Conservation (phyloP, 305 asterid genomes). For the Fraxinus sp. region DNA sequence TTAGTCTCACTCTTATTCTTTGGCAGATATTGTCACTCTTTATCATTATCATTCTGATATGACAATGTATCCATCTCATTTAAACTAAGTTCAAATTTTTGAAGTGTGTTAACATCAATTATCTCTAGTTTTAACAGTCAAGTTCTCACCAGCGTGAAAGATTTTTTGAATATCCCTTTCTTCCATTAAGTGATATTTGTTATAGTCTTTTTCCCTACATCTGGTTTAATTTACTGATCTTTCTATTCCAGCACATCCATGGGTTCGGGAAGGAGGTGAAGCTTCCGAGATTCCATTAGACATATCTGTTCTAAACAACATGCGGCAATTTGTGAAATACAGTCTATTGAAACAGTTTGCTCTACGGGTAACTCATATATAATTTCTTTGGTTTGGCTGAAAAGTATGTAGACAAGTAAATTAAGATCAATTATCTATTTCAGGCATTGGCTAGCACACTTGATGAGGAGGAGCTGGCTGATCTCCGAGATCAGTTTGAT, state of each 20-base stretch:
- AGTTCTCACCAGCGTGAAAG: not conserved
- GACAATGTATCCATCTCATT: not conserved
- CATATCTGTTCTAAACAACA: conserved; percentile 83
- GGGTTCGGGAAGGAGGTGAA: conserved; percentile 99
- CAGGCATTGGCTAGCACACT: conserved; percentile 97
- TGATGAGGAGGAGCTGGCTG: conserved; percentile 83
- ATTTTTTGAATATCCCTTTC: not conserved
- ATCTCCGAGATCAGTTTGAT: conserved; percentile 87
- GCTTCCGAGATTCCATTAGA: conserved; percentile 98
- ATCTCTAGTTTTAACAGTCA: not conserved
- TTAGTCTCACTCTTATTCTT: not conserved
- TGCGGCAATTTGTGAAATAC: conserved; percentile 91
- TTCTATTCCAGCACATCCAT: conserved; percentile 75
- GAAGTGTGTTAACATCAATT: not conserved
- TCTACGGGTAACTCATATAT: conserved; percentile 59
- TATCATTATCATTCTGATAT: not conserved
- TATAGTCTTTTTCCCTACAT: not conserved
- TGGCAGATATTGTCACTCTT: not conserved
- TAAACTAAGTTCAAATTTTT: not conserved
- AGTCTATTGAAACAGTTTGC: conserved; percentile 93
- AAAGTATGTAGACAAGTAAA: not conserved
- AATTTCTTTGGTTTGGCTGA: conserved; percentile 5
- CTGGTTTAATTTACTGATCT: conserved; percentile 16
- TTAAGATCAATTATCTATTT: conserved; percentile 5
- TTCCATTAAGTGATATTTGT: not conserved